phyloP scores from a whole-genome alignment of 140 eudicot species.

The Bidens hawaiensis region DNA sequence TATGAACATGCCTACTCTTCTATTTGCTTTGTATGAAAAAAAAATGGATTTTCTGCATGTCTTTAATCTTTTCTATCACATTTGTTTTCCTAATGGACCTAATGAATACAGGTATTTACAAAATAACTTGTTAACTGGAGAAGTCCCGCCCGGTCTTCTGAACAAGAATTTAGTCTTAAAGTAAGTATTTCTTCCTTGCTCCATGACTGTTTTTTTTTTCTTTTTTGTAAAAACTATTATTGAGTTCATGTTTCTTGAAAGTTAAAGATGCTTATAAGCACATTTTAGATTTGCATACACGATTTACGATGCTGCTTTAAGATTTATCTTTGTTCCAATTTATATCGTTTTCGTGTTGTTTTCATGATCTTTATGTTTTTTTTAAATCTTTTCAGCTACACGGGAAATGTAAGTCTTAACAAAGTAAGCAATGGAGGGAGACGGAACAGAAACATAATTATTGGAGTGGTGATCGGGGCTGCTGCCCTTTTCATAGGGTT shows the following conservation, averaged over 20 bases:
- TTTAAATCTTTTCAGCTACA: slow-evolving; percentile 44
- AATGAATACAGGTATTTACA: slow-evolving; percentile 66
- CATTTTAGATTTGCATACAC: not conserved
- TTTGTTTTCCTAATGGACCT: slow-evolving; percentile 3
- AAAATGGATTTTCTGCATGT: not conserved
- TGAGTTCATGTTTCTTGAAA: slow-evolving; percentile 3
- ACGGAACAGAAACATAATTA: slow-evolving; percentile 52
- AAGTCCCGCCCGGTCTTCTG: slow-evolving; percentile 62
- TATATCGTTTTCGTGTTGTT: no score
- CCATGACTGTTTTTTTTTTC: not conserved
- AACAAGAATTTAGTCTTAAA: slow-evolving; percentile 52
- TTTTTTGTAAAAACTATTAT: not conserved
- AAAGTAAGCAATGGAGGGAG: slow-evolving; percentile 36
- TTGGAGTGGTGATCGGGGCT: slow-evolving; percentile 54
- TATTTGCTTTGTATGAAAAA: not conserved
- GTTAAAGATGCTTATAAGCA: not conserved
- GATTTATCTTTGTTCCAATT: not conserved
- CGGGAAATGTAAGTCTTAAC: slow-evolving; percentile 63
- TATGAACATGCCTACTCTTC: no score
- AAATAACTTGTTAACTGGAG: slow-evolving; percentile 75
- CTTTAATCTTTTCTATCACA: no score
- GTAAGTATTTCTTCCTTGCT: slow-evolving; percentile 46
- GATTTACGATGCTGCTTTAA: not conserved
- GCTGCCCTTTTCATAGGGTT: slow-evolving; percentile 45
- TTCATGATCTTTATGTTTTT: not conserved